Percentiles rank a stretch among this genome's conserved stretches.
Conservation (phyloP, 2,329 filamentous ascomycete genomes). For the Pseudogymnoascus verrucosus region DNA sequence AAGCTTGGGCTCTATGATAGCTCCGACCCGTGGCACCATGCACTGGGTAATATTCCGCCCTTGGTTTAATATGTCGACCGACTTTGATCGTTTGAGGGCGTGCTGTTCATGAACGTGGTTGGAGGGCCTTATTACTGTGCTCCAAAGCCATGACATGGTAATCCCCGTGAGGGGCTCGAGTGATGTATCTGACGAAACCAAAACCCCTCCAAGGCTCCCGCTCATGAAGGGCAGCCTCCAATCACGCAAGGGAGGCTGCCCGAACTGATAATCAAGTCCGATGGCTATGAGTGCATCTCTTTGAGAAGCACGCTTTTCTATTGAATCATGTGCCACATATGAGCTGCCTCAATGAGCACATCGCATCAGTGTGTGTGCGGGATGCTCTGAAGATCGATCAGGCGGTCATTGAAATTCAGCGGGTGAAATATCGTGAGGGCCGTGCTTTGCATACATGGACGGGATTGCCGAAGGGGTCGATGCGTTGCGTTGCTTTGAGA, state of each 20-base stretch:
- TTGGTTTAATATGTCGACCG: background rate
- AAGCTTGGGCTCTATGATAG: background rate
- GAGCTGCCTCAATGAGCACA: background rate
- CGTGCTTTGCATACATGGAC: background rate
- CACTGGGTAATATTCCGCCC: background rate
- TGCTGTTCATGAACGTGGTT: background rate
- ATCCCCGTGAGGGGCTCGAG: background rate
- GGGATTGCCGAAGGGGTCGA: background rate
- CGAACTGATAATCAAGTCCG: background rate
- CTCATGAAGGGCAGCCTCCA: background rate
- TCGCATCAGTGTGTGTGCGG: background rate
- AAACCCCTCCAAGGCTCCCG: background rate
- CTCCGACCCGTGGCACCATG: background rate
- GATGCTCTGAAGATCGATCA: background rate
- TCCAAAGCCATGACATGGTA: background rate
- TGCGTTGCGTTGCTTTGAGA: background rate
- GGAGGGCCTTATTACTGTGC: background rate
- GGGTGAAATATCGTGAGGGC: background rate
- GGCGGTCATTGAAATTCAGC: background rate
- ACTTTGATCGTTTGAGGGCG: background rate
- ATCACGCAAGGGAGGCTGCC: background rate
- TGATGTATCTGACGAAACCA: background rate
- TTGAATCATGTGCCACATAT: background rate
- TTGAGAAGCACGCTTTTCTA: background rate
- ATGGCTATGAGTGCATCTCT: background rate